These are phyloP conservation scores for Panellus pusillus DNA, from an alignment of 768 basidiomycete genomes.

Conservation along the genomic window DNA sequence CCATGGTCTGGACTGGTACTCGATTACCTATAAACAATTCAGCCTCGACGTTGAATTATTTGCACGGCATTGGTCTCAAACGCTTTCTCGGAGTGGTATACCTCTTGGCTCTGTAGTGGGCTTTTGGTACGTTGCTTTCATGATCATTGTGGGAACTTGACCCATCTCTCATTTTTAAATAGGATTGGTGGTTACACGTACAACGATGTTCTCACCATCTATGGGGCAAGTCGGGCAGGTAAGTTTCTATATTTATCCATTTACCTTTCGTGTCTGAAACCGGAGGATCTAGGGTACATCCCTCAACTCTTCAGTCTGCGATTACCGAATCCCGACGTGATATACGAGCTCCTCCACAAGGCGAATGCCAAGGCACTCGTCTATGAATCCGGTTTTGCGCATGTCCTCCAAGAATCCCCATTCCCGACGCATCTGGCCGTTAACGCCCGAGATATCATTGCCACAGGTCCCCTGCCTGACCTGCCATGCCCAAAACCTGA, in stretches of 20 bases:
- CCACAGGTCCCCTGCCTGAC: slow-evolving; percentile 38
- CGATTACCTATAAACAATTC: slow-evolving; percentile 54
- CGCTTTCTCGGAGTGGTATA: slow-evolving; percentile 42
- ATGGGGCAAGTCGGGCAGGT: slow-evolving; percentile 56
- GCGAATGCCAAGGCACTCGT: slow-evolving; percentile 58
- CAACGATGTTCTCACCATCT: slow-evolving; percentile 60
- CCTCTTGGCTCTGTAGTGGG: slow-evolving; percentile 55
- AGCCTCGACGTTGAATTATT: slow-evolving; percentile 52
- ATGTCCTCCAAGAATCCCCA: slow-evolving; percentile 36
- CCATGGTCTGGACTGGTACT: slow-evolving; percentile 42
- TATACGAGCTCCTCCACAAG: slow-evolving; percentile 58
- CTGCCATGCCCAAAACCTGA: slow-evolving; percentile 30
- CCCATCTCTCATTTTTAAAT: slow-evolving; percentile 13
- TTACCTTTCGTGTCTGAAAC: background rate
- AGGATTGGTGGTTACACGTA: slow-evolving; percentile 69
- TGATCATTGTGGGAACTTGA: slow-evolving; percentile 1
- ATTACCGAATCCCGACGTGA: slow-evolving; percentile 56
- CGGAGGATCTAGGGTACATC: slow-evolving; percentile 40
- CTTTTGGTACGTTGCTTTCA: slow-evolving; percentile 49
- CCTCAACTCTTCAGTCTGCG: slow-evolving; percentile 67
- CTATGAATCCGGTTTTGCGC: slow-evolving; percentile 48
- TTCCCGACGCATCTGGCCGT: slow-evolving; percentile 41
- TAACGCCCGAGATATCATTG: slow-evolving; percentile 28
- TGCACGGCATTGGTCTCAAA: slow-evolving; percentile 54
- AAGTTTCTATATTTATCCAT: background rate